Evolutionary conservation across 164 flowering plant genomes (phyloP), one percentile per base, ranked within the genome.

Genomic region (Pachysandra terminalis): DNA sequence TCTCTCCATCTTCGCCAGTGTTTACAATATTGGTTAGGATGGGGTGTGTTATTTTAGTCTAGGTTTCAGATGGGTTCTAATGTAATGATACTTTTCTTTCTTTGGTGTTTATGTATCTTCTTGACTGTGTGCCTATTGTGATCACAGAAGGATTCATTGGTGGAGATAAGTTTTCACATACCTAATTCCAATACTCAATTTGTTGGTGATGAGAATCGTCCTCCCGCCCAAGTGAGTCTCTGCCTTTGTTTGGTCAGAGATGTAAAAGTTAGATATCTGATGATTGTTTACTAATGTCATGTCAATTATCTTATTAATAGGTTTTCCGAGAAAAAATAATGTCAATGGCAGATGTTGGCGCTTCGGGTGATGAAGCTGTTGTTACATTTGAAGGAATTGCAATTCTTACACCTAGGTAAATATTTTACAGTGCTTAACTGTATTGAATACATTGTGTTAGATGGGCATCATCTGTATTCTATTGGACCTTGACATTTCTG

Each of bases 331-430:
- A 96, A 68, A 88, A 85, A 81, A 93, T 96, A 35, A 78, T 84
- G 83, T 79, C 91, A 19, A 85, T 84, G 97, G 96, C 98, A 1
- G 98, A 93, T 84, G 91, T 90, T 78, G 91, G 86, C 65, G 74
- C 88, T 56, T 91, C 91, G 55, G 91, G 80, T 63, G 98, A 93
- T 74, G 95, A 89, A 64, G 90, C 98, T 79, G 96, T 96, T 81
- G 95, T 83, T 70, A 81, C 86, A 24, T 96, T 96, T 84, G 99
- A 96, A 63, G 87, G 90, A 25, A 91, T 93, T 79, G 90, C 87
- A 13, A 84, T 96, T 71, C 99, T 96, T 71, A 96, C 99, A 35
- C 99, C 99, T 57, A 95, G 99, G 99, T 89, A 79, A 21, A 27
- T 71, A 49, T 5, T 64, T 32, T 28, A 35, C n/a, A 26, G 12